phyloP scores from a whole-genome alignment of 1,284 basidiomycete genomes.

The Trichosporon sp. region DNA sequence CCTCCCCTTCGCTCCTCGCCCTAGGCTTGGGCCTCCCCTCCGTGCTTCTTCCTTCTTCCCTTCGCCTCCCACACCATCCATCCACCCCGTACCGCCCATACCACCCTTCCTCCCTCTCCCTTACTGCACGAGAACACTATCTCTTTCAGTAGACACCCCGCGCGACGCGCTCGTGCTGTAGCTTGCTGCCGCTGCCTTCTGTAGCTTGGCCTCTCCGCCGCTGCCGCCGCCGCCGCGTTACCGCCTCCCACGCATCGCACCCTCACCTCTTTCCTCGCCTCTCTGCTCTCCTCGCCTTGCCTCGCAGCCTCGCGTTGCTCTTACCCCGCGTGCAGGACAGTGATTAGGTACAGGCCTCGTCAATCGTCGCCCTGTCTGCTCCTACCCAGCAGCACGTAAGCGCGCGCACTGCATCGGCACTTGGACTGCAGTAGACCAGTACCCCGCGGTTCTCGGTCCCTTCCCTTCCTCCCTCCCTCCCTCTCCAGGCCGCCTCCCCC shows the following conservation, averaged over 20 bases:
- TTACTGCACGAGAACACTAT: not conserved
- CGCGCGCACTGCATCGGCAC: no score
- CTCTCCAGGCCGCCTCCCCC: no score
- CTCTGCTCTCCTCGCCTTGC: not conserved
- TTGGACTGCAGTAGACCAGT: not conserved
- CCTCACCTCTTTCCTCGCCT: not conserved
- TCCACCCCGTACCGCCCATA: not conserved
- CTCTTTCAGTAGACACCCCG: not conserved
- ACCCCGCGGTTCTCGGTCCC: not conserved
- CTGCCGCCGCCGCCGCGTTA: constrained; percentile 1
- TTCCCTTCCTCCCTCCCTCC: not conserved
- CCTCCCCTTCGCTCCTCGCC: not conserved
- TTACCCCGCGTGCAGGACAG: not conserved
- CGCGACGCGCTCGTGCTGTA: not conserved
- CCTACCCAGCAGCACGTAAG: not conserved
- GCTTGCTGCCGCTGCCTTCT: not conserved
- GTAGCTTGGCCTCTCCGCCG: not conserved
- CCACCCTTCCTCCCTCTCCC: not conserved
- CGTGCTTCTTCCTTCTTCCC: not conserved
- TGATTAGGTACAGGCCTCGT: not conserved
- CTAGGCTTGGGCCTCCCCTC: not conserved
- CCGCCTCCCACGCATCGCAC: not conserved
- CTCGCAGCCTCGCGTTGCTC: no score
- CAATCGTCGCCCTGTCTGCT: not conserved
- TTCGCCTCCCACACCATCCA: not conserved